phyloP scores from a whole-genome alignment of 2,329 filamentous ascomycete genomes.

The Onygenales sp. region DNA sequence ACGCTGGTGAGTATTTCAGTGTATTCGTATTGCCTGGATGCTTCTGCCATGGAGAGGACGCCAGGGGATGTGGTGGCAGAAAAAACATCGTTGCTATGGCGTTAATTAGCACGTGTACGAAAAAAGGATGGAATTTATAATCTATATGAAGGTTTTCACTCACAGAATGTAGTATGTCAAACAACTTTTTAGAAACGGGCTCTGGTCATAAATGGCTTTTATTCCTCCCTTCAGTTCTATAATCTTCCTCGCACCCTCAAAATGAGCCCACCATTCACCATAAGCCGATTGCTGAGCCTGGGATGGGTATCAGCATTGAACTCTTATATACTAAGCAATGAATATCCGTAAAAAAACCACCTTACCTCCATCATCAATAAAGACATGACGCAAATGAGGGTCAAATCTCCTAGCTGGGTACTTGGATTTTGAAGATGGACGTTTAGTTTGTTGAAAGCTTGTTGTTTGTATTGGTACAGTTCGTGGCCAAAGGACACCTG shows the following conservation, averaged over 20 bases:
- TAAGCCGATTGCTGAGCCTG: slow-evolving; percentile 10
- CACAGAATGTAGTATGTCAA: slow-evolving; percentile 11
- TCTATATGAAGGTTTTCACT: background rate
- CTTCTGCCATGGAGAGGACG: slow-evolving; percentile 4
- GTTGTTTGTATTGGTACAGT: slow-evolving; percentile 10
- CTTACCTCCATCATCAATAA: slow-evolving; percentile 11
- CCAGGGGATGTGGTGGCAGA: slow-evolving; percentile 6
- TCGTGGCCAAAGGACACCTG: slow-evolving; percentile 6
- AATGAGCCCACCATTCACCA: slow-evolving; percentile 13
- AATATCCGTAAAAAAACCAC: background rate
- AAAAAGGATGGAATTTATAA: background rate
- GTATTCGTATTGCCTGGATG: slow-evolving; percentile 9
- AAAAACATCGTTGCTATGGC: slow-evolving; percentile 9
- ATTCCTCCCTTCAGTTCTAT: slow-evolving; percentile 14
- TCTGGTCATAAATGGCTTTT: slow-evolving; percentile 4
- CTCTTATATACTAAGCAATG: background rate
- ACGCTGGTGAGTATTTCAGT: slow-evolving; percentile 5
- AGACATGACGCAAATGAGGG: slow-evolving; percentile 9
- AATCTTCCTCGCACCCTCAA: slow-evolving; percentile 13
- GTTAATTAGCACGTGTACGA: background rate
- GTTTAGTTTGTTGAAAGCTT: slow-evolving; percentile 5
- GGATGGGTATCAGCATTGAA: background rate
- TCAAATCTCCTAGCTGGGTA: slow-evolving; percentile 8
- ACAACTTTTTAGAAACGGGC: slow-evolving; percentile 1
- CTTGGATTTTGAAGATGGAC: slow-evolving; percentile 5